These are phyloP conservation scores for Fraxinus baroniana DNA, from an alignment of 305 asterid genomes.

Conservation along the genomic window DNA sequence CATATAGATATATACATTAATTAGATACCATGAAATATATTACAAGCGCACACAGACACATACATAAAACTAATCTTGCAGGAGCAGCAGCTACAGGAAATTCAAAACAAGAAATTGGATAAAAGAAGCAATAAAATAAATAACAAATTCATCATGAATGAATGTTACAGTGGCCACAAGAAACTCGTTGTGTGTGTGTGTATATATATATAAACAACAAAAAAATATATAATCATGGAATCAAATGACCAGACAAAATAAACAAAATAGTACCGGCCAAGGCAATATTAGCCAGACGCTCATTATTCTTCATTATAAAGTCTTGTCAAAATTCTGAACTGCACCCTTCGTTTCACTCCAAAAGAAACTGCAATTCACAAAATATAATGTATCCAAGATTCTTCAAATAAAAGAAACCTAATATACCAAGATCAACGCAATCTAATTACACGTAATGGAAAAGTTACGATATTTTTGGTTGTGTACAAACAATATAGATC, in stretches of 20 bases:
- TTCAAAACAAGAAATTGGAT: background rate
- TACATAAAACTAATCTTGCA: background rate
- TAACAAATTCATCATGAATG: background rate
- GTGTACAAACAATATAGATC: background rate
- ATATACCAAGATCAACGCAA: background rate
- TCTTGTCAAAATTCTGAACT: background rate
- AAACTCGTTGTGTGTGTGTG: background rate
- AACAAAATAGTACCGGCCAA: constrained; percentile 37
- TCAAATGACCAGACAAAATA: background rate
- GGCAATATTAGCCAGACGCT: constrained; percentile 47
- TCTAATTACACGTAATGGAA: background rate
- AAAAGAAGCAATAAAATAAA: background rate
- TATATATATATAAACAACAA: background rate
- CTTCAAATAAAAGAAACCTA: background rate
- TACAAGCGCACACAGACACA: background rate
- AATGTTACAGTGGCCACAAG: background rate
- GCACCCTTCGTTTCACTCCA: background rate
- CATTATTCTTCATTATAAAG: constrained; percentile 36
- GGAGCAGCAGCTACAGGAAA: background rate
- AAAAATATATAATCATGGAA: background rate
- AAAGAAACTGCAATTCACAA: constrained; percentile 3
- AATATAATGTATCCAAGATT: background rate
- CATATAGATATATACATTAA: background rate
- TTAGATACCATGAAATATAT: background rate
- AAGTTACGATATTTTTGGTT: background rate